These are phyloP conservation scores for Platanthera zijinensis DNA, from an alignment of 106 monocot species.

Conservation along the genomic window DNA sequence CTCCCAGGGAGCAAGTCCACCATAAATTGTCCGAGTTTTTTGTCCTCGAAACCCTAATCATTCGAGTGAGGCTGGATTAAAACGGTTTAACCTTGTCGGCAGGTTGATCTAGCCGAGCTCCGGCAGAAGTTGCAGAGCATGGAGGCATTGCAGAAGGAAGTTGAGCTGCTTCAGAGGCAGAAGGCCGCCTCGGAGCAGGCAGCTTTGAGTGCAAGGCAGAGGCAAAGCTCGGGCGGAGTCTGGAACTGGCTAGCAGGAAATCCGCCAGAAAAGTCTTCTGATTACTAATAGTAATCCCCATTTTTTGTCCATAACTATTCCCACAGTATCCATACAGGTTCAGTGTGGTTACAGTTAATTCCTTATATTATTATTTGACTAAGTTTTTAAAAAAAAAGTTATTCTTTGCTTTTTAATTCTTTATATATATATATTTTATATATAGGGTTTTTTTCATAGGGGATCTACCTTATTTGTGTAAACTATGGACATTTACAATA, in stretches of 20 bases:
- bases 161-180: slow-evolving; percentile 63
- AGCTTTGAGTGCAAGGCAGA: slow-evolving; percentile 46
- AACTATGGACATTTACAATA: too few species aligned
- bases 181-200: slow-evolving; percentile 74
- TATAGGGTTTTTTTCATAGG: too few species aligned
- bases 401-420: too few species aligned
- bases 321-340: slow-evolving; percentile 12
- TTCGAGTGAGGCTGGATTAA: neutral
- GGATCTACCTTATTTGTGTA: too few species aligned
- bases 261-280: slow-evolving; percentile 30
- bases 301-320: neutral
- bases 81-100: neutral
- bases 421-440: too few species aligned
- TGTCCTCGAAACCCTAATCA: too few species aligned
- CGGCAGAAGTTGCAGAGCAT: slow-evolving; percentile 67
- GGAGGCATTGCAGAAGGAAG: slow-evolving; percentile 63
- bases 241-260: slow-evolving; percentile 88
- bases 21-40: too few species aligned
- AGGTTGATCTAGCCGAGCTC: slow-evolving; percentile 82
- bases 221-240: slow-evolving; percentile 64
- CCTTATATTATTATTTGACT: neutral
- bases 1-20: too few species aligned
- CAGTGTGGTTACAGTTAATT: neutral
- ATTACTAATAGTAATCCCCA: slow-evolving; percentile 5
- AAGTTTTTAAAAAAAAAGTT: too few species aligned